These are phyloP conservation scores for Chaetomiaceae sp. DNA, from an alignment of 2,329 filamentous ascomycete species.

Conservation along the genomic window DNA sequence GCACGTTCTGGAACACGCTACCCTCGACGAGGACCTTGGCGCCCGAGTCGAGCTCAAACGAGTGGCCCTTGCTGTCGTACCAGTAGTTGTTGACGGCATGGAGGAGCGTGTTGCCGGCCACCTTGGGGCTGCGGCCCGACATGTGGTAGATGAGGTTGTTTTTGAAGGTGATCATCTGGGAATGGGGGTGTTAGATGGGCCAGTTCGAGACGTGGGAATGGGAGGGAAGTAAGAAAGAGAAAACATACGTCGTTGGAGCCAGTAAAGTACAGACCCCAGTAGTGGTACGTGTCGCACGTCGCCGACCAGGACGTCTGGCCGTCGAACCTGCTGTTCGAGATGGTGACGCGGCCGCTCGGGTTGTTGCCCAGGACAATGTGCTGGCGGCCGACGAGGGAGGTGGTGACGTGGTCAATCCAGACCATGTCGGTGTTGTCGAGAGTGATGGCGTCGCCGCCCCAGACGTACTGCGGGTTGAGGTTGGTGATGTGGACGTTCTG, in stretches of 20 bases:
- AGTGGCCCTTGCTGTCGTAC: conserved; percentile 15
- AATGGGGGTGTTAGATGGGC: background rate
- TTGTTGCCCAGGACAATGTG: conserved; percentile 54
- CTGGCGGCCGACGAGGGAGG: conserved; percentile 54
- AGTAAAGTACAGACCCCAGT: conserved; percentile 55
- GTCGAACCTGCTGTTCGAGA: conserved; percentile 58
- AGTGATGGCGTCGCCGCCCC: conserved; percentile 56
- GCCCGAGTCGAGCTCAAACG: conserved; percentile 9
- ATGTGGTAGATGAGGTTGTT: conserved; percentile 16
- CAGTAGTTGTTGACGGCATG: conserved; percentile 20
- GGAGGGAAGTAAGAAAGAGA: background rate
- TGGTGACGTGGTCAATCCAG: conserved; percentile 53
- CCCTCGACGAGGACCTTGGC: conserved; percentile 14
- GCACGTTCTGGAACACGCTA: conserved; percentile 16
- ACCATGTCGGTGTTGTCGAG: conserved; percentile 42
- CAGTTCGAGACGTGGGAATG: too few species aligned
- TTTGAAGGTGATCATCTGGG: conserved; percentile 12
- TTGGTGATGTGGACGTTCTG: conserved; percentile 54
- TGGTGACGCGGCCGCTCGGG: conserved; percentile 50
- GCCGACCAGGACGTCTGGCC: conserved; percentile 50
- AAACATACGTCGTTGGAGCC: conserved; percentile 45
- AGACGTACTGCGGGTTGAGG: conserved; percentile 54
- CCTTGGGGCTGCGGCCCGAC: conserved; percentile 16
- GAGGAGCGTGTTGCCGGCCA: conserved; percentile 13
- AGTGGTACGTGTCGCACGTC: conserved; percentile 54